These are phyloP conservation scores for Cyberlindnera euphorbiiphila DNA, from an alignment of 805 yeast species.

Conservation along the genomic window DNA sequence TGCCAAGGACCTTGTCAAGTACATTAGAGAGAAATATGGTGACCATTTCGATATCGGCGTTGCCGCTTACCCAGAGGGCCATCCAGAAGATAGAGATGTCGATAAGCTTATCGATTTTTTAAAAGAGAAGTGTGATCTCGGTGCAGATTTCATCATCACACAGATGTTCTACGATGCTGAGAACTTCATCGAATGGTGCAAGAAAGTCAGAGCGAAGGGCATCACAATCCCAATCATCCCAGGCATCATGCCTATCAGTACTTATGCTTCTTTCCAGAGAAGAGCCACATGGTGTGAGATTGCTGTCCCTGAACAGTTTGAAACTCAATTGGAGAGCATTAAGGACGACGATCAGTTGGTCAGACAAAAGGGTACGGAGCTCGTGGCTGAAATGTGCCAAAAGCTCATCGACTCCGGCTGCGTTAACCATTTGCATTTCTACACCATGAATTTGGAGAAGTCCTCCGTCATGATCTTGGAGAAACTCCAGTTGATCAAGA, in stretches of 20 bases:
- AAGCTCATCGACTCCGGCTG: constrained; percentile 64
- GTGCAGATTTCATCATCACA: constrained; percentile 90
- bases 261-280: constrained; percentile 87
- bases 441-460: constrained; percentile 96
- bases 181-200: constrained; percentile 79
- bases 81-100: constrained; percentile 70
- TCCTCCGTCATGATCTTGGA: constrained; percentile 87
- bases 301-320: constrained; percentile 68
- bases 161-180: constrained; percentile 97
- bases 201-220: constrained; percentile 62
- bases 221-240: constrained; percentile 87
- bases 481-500: constrained; percentile 51
- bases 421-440: constrained; percentile 86
- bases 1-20: constrained; percentile 79
- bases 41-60: constrained; percentile 92
- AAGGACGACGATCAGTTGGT: constrained; percentile 89
- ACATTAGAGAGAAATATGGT: constrained; percentile 67
- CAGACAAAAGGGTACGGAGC: constrained; percentile 77
- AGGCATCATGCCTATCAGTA: constrained; percentile 98
- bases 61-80: constrained; percentile 98
- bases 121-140: constrained; percentile 88
- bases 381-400: constrained; percentile 80
- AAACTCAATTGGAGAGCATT: constrained; percentile 67
- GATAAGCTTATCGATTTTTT: constrained; percentile 54
- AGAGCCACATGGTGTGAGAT: constrained; percentile 95